Percentiles rank a stretch among this genome's conserved stretches.
Evolutionary conservation across 352 stramenopile species (phyloP).

Genomic region (Globisporangium iwayamae): DNA sequence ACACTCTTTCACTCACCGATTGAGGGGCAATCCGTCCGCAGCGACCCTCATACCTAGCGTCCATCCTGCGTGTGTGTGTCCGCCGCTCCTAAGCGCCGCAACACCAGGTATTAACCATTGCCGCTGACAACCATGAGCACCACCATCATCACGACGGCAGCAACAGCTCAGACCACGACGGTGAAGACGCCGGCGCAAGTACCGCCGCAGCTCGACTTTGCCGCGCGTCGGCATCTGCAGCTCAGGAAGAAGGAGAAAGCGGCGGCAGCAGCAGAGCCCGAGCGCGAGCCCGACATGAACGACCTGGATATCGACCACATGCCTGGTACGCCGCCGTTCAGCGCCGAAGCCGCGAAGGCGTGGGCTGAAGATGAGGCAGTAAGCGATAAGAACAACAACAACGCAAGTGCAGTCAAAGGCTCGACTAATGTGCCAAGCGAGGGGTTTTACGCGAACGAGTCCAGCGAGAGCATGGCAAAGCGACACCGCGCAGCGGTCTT

Average conservation of each 20-base stretch:
- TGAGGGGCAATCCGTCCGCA: neutral
- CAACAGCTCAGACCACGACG: neutral
- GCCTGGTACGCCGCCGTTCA: constrained; percentile 64
- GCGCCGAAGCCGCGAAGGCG: constrained; percentile 26
- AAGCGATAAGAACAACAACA: constrained; percentile 1
- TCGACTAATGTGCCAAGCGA: constrained; percentile 13
- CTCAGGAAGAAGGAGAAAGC: neutral
- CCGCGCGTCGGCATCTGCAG: constrained; percentile 1
- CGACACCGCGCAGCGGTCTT: constrained; percentile 33
- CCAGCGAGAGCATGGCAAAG: constrained; percentile 24
- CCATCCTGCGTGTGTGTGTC: neutral
- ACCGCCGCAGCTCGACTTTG: constrained; percentile 8
- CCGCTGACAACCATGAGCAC: neutral
- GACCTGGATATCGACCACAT: constrained; percentile 32
- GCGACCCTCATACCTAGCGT: neutral
- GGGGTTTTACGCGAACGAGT: constrained; percentile 21
- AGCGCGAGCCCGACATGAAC: constrained; percentile 23
- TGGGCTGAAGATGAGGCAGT: constrained; percentile 25
- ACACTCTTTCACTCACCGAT: neutral
- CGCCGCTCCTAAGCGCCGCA: neutral
- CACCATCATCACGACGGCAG: neutral
- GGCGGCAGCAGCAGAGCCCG: constrained; percentile 18
- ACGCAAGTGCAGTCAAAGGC: constrained; percentile 12
- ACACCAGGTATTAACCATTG: too few relatives aligned
- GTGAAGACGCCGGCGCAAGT: constrained; percentile 7